These are phyloP conservation scores for Solanum pennellii DNA, from an alignment of 257 asterid species.

Conservation along the genomic window DNA sequence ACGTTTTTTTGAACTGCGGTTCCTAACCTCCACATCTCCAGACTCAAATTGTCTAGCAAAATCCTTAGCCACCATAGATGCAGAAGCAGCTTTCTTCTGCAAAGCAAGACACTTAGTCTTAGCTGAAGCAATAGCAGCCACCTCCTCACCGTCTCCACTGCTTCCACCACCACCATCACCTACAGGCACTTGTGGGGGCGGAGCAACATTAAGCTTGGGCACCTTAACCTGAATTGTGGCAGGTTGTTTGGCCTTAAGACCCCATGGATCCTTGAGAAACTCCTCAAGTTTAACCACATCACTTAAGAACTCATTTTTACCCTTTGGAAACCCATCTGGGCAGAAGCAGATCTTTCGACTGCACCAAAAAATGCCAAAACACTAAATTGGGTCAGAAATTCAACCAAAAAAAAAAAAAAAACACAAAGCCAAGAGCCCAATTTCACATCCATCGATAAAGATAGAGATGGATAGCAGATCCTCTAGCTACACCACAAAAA, in stretches of 20 bases:
- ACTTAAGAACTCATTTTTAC: conserved; percentile 42
- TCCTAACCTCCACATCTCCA: conserved; percentile 62
- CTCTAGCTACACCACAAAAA: not conserved
- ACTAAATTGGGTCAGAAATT: conserved; percentile 5
- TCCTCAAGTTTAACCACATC: conserved; percentile 65
- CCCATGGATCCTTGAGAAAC: conserved; percentile 81
- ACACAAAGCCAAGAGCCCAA: not conserved
- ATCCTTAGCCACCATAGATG: conserved; percentile 77
- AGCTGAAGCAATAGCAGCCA: conserved; percentile 46
- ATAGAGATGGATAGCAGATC: not conserved
- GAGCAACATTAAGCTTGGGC: conserved; percentile 54
- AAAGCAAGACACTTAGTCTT: conserved; percentile 68
- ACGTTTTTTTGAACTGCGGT: not conserved
- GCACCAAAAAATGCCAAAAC: conserved; percentile 28
- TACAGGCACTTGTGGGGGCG: not conserved
- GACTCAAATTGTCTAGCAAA: conserved; percentile 70
- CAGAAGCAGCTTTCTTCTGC: conserved; percentile 87
- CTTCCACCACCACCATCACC: conserved; percentile 10
- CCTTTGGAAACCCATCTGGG: conserved; percentile 63
- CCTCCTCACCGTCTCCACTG: conserved; percentile 36
- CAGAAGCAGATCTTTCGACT: conserved; percentile 90
- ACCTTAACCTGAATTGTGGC: conserved; percentile 78
- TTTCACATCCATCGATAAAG: not conserved
- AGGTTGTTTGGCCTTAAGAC: conserved; percentile 52
- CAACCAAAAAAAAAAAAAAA: not conserved